These are phyloP conservation scores for Cenchrus purpureus DNA, from an alignment of 176 grass and related monocot genomes.

Conservation along the genomic window DNA sequence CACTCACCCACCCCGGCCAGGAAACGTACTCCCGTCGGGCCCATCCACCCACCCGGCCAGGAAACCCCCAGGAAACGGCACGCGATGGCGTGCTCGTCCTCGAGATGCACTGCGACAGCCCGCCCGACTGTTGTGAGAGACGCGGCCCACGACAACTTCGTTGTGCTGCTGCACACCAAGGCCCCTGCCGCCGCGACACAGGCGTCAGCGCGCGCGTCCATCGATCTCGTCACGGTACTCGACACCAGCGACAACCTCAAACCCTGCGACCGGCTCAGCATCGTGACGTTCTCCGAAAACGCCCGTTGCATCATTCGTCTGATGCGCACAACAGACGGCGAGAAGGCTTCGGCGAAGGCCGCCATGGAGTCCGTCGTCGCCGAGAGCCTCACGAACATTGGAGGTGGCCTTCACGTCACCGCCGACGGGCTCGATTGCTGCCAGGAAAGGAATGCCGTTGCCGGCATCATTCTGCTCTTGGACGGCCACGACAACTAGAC, in stretches of 20 bases:
- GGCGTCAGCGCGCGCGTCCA: too few species aligned
- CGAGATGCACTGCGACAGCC: background rate
- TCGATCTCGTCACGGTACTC: background rate
- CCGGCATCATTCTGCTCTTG: background rate
- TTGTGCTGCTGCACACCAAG: background rate
- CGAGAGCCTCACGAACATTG: background rate
- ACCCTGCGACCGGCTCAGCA: background rate
- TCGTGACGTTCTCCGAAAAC: background rate
- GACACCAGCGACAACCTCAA: too few species aligned
- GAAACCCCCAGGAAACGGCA: background rate
- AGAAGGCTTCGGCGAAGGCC: background rate
- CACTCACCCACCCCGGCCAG: too few species aligned
- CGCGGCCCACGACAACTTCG: background rate
- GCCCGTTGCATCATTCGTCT: background rate
- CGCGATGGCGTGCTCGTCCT: background rate
- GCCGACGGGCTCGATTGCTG: background rate
- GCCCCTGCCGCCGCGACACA: background rate
- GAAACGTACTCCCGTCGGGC: too few species aligned
- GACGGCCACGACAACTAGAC: background rate
- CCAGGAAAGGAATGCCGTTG: background rate
- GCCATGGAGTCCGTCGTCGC: background rate
- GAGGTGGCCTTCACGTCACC: too few species aligned
- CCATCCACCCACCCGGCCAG: too few species aligned
- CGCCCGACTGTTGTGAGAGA: background rate
- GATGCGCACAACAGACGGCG: background rate